Evolutionary conservation across 139 green algal genomes (phyloP).

Genomic region (Parachlorella kessleri): DNA sequence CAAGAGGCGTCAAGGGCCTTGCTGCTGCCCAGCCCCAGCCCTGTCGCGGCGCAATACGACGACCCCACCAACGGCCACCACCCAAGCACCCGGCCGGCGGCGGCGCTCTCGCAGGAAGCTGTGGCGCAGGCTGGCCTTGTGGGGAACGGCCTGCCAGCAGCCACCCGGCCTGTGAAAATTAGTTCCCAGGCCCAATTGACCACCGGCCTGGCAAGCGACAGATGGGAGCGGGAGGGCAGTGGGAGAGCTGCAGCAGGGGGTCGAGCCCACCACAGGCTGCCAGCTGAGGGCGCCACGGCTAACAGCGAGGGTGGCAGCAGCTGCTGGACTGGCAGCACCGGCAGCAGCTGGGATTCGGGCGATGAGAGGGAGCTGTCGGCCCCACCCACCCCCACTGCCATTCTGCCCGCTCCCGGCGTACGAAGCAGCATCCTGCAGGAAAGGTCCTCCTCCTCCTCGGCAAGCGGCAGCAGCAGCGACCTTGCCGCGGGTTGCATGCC

Average conservation of each 20-base stretch:
- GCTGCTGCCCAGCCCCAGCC: too few species aligned
- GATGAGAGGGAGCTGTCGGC: background rate
- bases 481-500: background rate
- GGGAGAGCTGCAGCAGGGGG: too few species aligned
- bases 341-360: constrained; percentile 3
- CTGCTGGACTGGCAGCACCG: constrained; percentile 13
- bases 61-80: too few species aligned
- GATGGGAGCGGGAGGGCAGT: background rate
- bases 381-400: background rate
- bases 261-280: background rate
- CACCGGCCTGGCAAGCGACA: background rate
- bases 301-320: constrained; percentile 18
- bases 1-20: too few species aligned
- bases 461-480: background rate
- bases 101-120: too few species aligned
- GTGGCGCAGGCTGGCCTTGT: background rate
- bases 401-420: background rate
- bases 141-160: constrained; percentile 4
- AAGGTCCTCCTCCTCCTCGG: background rate
- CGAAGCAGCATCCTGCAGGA: too few species aligned
- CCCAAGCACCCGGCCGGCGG: too few species aligned
- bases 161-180: background rate
- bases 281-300: background rate
- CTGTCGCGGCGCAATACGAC: too few species aligned
- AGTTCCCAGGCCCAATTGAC: background rate